These are phyloP conservation scores for Meira miltonrushii DNA, from an alignment of 1,284 basidiomycete species.

Conservation along the genomic window DNA sequence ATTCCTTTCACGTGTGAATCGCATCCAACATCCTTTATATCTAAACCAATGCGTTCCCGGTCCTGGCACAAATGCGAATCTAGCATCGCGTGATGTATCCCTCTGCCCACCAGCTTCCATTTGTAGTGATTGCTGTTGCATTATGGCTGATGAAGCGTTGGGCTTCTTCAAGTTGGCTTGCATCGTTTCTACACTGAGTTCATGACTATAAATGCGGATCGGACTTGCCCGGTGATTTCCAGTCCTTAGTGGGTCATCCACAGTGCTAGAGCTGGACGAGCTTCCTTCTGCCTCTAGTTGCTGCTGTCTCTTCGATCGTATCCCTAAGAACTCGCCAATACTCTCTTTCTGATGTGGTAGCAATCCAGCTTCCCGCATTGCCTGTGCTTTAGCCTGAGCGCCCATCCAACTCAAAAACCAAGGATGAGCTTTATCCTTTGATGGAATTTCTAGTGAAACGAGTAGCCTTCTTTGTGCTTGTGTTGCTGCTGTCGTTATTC, in stretches of 20 bases:
- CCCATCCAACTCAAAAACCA: constrained; percentile 99
- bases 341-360: constrained; percentile 31
- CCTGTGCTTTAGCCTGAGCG: constrained; percentile 53
- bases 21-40: constrained; percentile 88
- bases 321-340: constrained; percentile 36
- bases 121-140: constrained; percentile 21
- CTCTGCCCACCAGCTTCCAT: constrained; percentile 2
- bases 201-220: constrained; percentile 59
- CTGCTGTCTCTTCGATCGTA: constrained; percentile 15
- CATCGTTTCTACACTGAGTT: constrained; percentile 87
- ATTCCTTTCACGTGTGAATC: constrained; percentile 80
- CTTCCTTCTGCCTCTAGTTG: not conserved
- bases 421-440: constrained; percentile 87
- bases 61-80: constrained; percentile 90
- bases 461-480: constrained; percentile 82
- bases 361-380: constrained; percentile 36
- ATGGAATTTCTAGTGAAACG: constrained; percentile 91
- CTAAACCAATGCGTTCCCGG: constrained; percentile 90
- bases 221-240: constrained; percentile 53
- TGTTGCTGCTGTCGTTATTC: constrained; percentile 65
- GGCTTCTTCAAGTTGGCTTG: not conserved
- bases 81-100: constrained; percentile 28
- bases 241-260: constrained; percentile 51
- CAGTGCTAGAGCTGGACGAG: not conserved
- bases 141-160: not conserved